A percentile compares a stretch with the other conserved stretches of the same genome.
Evolutionary conservation across 768 basidiomycete genomes (phyloP).

Genomic region (Boletus speciosus): DNA sequence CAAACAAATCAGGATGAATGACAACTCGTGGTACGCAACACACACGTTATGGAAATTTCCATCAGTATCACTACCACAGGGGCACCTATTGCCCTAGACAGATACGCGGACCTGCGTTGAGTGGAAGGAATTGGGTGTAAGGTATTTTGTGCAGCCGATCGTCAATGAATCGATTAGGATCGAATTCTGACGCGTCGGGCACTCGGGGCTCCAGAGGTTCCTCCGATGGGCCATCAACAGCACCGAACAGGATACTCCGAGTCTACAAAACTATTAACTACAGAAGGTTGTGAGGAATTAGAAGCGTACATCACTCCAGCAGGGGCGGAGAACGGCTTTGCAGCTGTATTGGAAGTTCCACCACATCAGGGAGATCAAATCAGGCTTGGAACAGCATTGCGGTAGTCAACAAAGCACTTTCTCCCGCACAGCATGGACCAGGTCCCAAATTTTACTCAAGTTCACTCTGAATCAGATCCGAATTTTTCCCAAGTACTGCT

Average conservation of each 20-base stretch:
- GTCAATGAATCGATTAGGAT: slow-evolving; percentile 42
- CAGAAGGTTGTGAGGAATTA: not conserved
- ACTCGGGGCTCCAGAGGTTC: slow-evolving; percentile 31
- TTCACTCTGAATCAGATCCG: too few relatives aligned
- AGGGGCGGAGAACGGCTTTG: slow-evolving; percentile 31
- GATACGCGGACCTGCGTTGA: slow-evolving; percentile 40
- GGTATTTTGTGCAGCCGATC: slow-evolving; percentile 32
- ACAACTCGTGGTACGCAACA: slow-evolving; percentile 35
- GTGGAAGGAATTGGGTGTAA: slow-evolving; percentile 41
- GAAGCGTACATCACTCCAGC: slow-evolving; percentile 18
- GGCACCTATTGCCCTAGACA: slow-evolving; percentile 36
- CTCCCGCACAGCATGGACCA: too few relatives aligned
- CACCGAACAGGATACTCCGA: slow-evolving; percentile 23
- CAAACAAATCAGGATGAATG: slow-evolving; percentile 30
- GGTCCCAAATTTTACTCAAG: too few relatives aligned
- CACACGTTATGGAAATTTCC: not conserved
- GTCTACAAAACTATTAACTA: slow-evolving; percentile 1
- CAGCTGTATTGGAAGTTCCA: slow-evolving; percentile 2
- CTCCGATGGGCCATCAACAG: slow-evolving; percentile 36
- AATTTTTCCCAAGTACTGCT: too few relatives aligned
- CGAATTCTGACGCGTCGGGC: slow-evolving; percentile 35
- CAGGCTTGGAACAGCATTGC: too few relatives aligned
- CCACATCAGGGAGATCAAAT: too few relatives aligned
- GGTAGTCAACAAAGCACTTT: too few relatives aligned
- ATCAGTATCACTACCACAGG: not conserved